Base-by-base conservation (phyloP, 140 eudicot species). In the Oenanthe javanica region DNA sequence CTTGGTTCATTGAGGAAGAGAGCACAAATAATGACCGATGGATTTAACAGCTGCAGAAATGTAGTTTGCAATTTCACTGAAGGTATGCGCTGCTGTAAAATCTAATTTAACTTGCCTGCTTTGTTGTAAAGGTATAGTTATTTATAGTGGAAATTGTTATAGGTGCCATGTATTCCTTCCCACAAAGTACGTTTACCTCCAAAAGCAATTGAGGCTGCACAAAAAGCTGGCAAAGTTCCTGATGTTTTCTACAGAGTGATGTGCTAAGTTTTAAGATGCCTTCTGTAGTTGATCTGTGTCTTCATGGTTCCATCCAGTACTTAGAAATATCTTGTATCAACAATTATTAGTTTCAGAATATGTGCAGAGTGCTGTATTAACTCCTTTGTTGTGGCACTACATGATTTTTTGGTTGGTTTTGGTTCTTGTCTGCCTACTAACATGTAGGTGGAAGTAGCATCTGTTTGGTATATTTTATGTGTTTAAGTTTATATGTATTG, bases 141-240 rank as follows among this genome's bases (percentile, higher is more conserved):
- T 5, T 69, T 69, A 23, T 18, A 16, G 54, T 38, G 43, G 2
- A 40, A 61, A 72, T 75, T 54, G 13, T 72, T 83, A 51, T 85
- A 96, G 99, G 99, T 64, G 99, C 99, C 70, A 95, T 90, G 99
- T 92, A 92, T 85, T 95, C 99, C 11, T 95, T 95, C 89, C 97
- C 99, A 47, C 99, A 92, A 31, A 89, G 83, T 95, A 38, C 86
- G 90, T 72, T 86, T 95, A 79, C 99, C 99, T 83, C 97, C 96
- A 79, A 92, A 84, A 80, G 97, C 97, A 54, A 91, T 96, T 1
- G 98, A 93, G 82, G 93, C 96, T 80, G 98, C 99, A 11, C 85
- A 89, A 73, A 79, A 49, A 40, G 92, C 90, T 15, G 99, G 97
- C 83, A 95, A 95, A 84, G 93, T 89, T 79, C 89, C 97, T 9